These are phyloP conservation scores for Cercis canadensis DNA, from an alignment of 306 rosid genomes.

Conservation along the genomic window DNA sequence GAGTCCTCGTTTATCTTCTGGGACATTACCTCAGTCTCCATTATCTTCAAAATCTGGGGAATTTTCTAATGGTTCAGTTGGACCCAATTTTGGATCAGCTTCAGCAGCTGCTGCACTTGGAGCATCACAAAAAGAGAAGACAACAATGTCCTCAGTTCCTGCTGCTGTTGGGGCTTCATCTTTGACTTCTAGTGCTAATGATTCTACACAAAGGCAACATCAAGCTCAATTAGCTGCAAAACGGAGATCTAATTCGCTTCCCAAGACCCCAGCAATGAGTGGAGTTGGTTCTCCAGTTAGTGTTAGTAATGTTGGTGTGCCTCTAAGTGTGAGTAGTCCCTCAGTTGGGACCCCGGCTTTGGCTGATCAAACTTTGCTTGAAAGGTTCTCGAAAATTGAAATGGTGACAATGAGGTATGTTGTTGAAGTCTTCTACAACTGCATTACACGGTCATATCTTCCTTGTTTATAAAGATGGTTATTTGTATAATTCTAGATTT, in stretches of 20 bases:
- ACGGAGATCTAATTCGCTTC: slow-evolving; percentile 78
- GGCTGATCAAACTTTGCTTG: slow-evolving; percentile 66
- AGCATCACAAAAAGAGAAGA: slow-evolving; percentile 77
- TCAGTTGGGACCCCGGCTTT: slow-evolving; percentile 71
- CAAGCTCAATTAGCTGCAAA: slow-evolving; percentile 76
- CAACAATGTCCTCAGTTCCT: slow-evolving; percentile 60
- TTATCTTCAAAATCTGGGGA: slow-evolving; percentile 91
- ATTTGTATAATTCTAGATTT: slow-evolving; percentile 17
- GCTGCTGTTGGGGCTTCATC: slow-evolving; percentile 71
- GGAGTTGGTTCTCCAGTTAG: slow-evolving; percentile 93
- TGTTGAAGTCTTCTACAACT: slow-evolving; percentile 23
- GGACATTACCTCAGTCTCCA: slow-evolving; percentile 77
- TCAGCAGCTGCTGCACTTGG: slow-evolving; percentile 55
- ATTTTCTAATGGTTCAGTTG: slow-evolving; percentile 82
- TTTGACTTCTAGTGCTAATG: slow-evolving; percentile 75
- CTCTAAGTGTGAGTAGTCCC: slow-evolving; percentile 81
- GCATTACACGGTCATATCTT: slow-evolving; percentile 8
- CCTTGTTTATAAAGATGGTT: neutral
- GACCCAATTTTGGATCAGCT: slow-evolving; percentile 77
- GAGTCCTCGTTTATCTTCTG: slow-evolving; percentile 88
- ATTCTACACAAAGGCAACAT: slow-evolving; percentile 85
- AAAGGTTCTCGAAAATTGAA: slow-evolving; percentile 79
- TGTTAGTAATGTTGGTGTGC: slow-evolving; percentile 72
- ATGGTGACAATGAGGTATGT: slow-evolving; percentile 74
- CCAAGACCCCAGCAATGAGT: slow-evolving; percentile 76